Evolutionary conservation across 2,329 filamentous ascomycete species (phyloP), one percentile per base, ranked within the genome.

Genomic region (Apiospora aurea): DNA sequence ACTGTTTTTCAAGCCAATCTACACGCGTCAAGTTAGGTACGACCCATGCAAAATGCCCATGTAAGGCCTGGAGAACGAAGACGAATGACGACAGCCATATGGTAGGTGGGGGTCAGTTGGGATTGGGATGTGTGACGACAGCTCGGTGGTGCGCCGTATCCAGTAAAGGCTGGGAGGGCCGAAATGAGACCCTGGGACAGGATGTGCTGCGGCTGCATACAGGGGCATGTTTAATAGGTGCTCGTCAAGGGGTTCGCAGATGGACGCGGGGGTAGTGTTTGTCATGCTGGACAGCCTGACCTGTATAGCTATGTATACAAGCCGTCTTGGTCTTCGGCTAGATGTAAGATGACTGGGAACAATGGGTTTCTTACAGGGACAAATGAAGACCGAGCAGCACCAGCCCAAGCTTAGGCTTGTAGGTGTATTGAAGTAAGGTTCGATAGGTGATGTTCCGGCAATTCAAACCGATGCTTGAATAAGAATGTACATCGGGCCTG

Each of bases 181-280:
- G 66, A 21, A n/a, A 46, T 47, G 41, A 47, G 66, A 47, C 66
- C 66, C 66, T 44, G 66, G 66, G 66, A 64, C 16, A 41, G 18
- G 18, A 47, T 34, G 43, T 34, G 29, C 66, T 44, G 66, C 66
- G 66, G 66, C 66, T 68, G 66, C 66, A 68, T 26, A 68, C 41
- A 68, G 41, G 66, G 66, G 7, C 66, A 5, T 68, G 41, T 46
- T 26, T 68, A 43, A 68, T 68, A 68, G 66, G 66, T 41, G n/a
- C 57, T 64, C 57, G n/a, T 41, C 16, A 64, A 41, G 57, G 34
- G 34, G 57, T 64, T 64, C 57, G 34, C 57, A 41, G 57, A 64
- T 64, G 41, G 34, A 64, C 57, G 57, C 57, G 57, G 57, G 57
- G 57, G 57, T 34, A 41, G 34, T 64, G 34, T 24, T 21, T 41